Evolutionary conservation across 176 grass and related monocot genomes (phyloP).

Genomic region (Dactylis glomerata): DNA sequence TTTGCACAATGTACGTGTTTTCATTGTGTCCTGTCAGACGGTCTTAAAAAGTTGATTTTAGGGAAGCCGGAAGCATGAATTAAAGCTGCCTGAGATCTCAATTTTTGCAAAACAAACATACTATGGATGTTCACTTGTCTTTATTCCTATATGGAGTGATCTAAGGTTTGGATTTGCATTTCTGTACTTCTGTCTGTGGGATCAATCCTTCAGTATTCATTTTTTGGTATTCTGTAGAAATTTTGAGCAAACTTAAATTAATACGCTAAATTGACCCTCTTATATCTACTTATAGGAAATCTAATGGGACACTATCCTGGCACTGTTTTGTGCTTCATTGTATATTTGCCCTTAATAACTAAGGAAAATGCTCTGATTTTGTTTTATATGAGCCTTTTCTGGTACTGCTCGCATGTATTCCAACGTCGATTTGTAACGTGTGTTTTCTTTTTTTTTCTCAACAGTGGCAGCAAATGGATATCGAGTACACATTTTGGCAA

Average conservation of each 20-base stretch:
- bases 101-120: neutral
- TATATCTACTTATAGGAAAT: neutral
- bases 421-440: neutral
- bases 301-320: neutral
- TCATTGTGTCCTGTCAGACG: neutral
- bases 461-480: slow-evolving; percentile 99
- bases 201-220: neutral
- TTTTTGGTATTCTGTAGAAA: neutral
- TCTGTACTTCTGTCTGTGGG: neutral
- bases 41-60: neutral
- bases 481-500: slow-evolving; percentile 99
- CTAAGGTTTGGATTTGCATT: neutral
- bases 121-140: neutral
- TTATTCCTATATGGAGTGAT: neutral
- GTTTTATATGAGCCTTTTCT: neutral
- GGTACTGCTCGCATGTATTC: neutral
- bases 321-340: neutral
- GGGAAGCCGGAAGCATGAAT: neutral
- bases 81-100: neutral
- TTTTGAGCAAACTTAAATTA: neutral
- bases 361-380: neutral
- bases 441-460: slow-evolving; percentile 24
- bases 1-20: neutral
- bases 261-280: neutral
- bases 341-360: neutral